These are phyloP conservation scores for Aspergillus transmontanensis DNA, from an alignment of 2,329 filamentous ascomycete species.

Conservation along the genomic window DNA sequence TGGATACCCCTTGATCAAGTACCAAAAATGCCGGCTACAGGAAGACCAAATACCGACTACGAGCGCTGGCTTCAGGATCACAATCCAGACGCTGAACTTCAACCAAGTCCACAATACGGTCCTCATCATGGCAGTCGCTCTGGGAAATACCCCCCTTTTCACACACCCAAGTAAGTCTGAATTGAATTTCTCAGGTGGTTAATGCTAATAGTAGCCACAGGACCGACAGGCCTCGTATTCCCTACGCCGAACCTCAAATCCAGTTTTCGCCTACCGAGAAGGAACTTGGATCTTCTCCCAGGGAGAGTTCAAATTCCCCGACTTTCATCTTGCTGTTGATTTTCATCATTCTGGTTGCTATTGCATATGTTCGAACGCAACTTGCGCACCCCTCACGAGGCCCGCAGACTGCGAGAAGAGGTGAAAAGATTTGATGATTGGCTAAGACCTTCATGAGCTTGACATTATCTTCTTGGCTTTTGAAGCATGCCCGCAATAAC, in stretches of 20 bases:
- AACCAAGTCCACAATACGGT: neutral
- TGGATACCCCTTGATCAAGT: neutral
- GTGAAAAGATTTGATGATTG: neutral
- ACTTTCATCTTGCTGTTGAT: neutral
- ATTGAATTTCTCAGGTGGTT: neutral
- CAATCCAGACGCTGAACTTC: slow-evolving; percentile 1
- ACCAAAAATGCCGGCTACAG: neutral
- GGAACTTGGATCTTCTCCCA: neutral
- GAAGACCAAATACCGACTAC: slow-evolving; percentile 7
- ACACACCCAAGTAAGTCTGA: neutral
- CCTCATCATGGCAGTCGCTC: neutral
- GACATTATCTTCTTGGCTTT: neutral
- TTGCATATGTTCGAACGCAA: neutral
- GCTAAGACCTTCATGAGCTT: neutral
- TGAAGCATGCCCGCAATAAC: neutral
- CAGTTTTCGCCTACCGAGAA: neutral
- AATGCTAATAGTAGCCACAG: neutral
- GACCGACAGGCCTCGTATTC: neutral
- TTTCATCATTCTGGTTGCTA: neutral
- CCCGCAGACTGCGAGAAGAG: neutral
- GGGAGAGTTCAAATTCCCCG: neutral
- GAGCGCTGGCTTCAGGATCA: slow-evolving; percentile 7
- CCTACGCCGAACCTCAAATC: neutral
- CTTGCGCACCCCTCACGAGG: neutral
- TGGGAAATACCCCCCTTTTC: neutral